Percentiles rank a stretch among this genome's conserved stretches.
Conservation (phyloP, 2,329 filamentous ascomycete species). For the Curvularia hawaiiensis region DNA sequence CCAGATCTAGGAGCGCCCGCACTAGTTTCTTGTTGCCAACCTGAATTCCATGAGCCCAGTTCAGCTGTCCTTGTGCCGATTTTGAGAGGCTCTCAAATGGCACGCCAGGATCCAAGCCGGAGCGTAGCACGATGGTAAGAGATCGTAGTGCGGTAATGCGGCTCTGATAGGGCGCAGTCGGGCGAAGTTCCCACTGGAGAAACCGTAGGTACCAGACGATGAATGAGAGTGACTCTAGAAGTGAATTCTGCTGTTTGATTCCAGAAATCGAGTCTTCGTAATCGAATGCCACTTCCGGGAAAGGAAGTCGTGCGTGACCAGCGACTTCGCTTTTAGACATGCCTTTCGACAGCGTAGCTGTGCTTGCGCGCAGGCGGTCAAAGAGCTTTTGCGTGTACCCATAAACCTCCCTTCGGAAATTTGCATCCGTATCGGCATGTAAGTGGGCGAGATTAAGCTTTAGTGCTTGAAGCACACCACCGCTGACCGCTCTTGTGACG, state of each 20-base stretch:
- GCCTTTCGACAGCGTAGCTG: slow-evolving; percentile 36
- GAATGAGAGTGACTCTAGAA: slow-evolving; percentile 66
- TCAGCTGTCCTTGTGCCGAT: slow-evolving; percentile 54
- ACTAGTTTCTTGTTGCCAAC: slow-evolving; percentile 55
- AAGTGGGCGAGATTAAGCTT: slow-evolving; percentile 70
- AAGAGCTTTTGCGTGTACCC: slow-evolving; percentile 77
- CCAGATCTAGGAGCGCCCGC: slow-evolving; percentile 73
- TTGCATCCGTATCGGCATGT: slow-evolving; percentile 84
- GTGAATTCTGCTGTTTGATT: slow-evolving; percentile 15
- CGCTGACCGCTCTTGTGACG: slow-evolving; percentile 73
- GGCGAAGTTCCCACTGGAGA: slow-evolving; percentile 72
- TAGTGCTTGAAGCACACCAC: slow-evolving; percentile 65
- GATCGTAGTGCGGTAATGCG: slow-evolving; percentile 82
- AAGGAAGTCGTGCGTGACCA: slow-evolving; percentile 18
- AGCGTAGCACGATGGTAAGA: slow-evolving; percentile 68
- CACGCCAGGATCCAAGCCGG: slow-evolving; percentile 65
- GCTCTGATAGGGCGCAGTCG: slow-evolving; percentile 86
- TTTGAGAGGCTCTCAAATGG: slow-evolving; percentile 50
- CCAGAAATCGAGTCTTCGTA: neutral
- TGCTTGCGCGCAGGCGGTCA: slow-evolving; percentile 63
- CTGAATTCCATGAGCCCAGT: slow-evolving; percentile 57
- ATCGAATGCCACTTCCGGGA: slow-evolving; percentile 21
- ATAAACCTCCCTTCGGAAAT: slow-evolving; percentile 81
- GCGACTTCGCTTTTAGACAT: slow-evolving; percentile 13
- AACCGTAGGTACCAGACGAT: slow-evolving; percentile 77